A percentile compares a stretch with the other conserved stretches of the same genome.
phyloP scores from a whole-genome alignment of 164 flowering plant species.

The Buxus sempervirens region DNA sequence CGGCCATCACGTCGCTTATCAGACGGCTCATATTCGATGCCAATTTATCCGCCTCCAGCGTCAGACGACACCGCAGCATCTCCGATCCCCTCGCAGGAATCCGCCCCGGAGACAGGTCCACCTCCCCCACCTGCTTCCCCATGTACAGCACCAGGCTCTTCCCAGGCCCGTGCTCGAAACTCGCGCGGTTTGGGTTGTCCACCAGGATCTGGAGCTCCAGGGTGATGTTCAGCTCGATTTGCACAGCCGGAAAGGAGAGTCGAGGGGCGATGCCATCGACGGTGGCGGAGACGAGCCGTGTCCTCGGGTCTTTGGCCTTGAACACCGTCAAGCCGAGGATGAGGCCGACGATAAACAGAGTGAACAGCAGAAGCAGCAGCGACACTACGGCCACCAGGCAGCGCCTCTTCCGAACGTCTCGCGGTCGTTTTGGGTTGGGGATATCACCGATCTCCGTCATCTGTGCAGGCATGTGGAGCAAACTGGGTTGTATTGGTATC shows the following conservation, averaged over 20 bases:
- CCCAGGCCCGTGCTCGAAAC: slow-evolving; percentile 37
- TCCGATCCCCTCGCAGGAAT: slow-evolving; percentile 37
- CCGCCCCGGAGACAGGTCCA: slow-evolving; percentile 30
- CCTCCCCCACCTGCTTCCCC: slow-evolving; percentile 41
- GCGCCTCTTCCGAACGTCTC: slow-evolving; percentile 3
- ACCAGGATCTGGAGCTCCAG: slow-evolving; percentile 27
- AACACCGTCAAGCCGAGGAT: slow-evolving; percentile 46
- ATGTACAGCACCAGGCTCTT: slow-evolving; percentile 25
- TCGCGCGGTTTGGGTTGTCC: slow-evolving; percentile 38
- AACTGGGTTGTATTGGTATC: too few species aligned
- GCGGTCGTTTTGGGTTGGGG: not conserved
- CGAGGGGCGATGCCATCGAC: slow-evolving; percentile 43
- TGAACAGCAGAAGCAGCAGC: slow-evolving; percentile 13
- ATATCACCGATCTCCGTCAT: not conserved
- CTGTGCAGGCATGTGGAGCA: too few species aligned
- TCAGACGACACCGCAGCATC: slow-evolving; percentile 4
- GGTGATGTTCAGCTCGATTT: slow-evolving; percentile 48
- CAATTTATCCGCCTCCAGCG: slow-evolving; percentile 29
- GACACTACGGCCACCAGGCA: slow-evolving; percentile 6
- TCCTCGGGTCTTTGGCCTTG: slow-evolving; percentile 32
- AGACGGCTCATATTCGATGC: slow-evolving; percentile 15
- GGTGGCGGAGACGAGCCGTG: slow-evolving; percentile 29
- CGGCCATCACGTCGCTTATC: slow-evolving; percentile 32
- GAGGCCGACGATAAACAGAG: slow-evolving; percentile 22
- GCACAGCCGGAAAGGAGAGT: slow-evolving; percentile 29